Conservation (phyloP, 257 asterid genomes). For the Paulownia fortunei region DNA sequence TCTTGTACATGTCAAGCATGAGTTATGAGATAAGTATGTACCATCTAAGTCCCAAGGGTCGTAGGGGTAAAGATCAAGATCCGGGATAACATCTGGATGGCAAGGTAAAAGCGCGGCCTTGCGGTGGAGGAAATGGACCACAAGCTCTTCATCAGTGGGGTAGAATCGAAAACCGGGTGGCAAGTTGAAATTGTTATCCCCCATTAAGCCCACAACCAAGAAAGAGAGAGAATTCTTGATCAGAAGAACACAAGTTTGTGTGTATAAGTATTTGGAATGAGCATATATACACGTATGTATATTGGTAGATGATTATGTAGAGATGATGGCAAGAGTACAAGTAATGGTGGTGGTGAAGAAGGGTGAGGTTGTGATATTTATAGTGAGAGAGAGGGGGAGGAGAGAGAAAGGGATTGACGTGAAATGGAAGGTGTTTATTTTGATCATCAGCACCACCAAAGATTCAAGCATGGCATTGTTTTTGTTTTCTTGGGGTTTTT, state of each 20-base stretch:
- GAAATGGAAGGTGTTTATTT: slow-evolving; percentile 60
- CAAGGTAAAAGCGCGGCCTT: slow-evolving; percentile 82
- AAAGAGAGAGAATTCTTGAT: background rate
- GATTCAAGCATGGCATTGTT: slow-evolving; percentile 33
- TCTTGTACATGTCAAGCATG: no score
- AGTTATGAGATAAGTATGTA: background rate
- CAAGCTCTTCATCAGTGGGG: slow-evolving; percentile 94
- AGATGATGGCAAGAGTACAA: background rate
- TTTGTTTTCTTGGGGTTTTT: background rate
- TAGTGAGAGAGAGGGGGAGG: slow-evolving; percentile 43
- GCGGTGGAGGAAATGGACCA: slow-evolving; percentile 96
- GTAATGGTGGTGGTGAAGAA: slow-evolving; percentile 10
- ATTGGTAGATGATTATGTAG: background rate
- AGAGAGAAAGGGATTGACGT: slow-evolving; percentile 53
- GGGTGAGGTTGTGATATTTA: slow-evolving; percentile 46
- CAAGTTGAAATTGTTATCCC: slow-evolving; percentile 64
- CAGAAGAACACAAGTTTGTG: background rate
- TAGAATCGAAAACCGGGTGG: slow-evolving; percentile 94
- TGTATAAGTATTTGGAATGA: background rate
- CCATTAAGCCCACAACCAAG: slow-evolving; percentile 42
- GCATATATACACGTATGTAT: background rate
- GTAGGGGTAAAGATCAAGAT: slow-evolving; percentile 85
- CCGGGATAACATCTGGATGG: slow-evolving; percentile 95
- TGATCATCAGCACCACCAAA: slow-evolving; percentile 47
- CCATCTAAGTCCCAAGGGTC: slow-evolving; percentile 98